Conservation (phyloP, 2,329 filamentous ascomycete species). For the Periconia macrospinosa region DNA sequence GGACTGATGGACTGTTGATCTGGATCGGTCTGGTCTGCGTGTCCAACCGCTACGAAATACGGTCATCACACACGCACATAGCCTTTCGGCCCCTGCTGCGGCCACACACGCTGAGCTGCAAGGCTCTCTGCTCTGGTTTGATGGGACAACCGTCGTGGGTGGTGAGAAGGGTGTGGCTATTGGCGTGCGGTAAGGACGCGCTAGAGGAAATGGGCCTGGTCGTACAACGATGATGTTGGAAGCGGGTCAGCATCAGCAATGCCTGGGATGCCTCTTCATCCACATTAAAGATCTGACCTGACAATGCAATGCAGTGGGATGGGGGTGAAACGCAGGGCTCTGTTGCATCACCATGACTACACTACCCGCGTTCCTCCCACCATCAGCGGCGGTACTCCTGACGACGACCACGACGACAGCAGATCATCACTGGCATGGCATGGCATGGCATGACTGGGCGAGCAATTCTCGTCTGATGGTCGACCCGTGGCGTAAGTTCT, state of each 20-base stretch:
- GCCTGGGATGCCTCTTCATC: slow-evolving; percentile 5
- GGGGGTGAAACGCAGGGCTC: slow-evolving; percentile 24
- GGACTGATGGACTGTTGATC: neutral
- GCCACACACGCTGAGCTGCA: slow-evolving; percentile 3
- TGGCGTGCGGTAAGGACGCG: neutral
- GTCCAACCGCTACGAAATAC: neutral
- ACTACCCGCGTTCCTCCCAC: slow-evolving; percentile 8
- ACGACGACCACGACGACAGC: slow-evolving; percentile 1
- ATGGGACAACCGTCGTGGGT: neutral
- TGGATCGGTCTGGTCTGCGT: neutral
- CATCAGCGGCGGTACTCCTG: neutral
- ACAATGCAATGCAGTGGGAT: slow-evolving; percentile 4
- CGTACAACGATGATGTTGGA: neutral
- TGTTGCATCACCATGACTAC: slow-evolving; percentile 20
- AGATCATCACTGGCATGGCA: too few species aligned
- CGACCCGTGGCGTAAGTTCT: neutral
- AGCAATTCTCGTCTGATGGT: too few species aligned
- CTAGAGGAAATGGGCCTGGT: neutral
- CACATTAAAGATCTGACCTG: slow-evolving; percentile 26
- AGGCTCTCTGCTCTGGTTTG: neutral
- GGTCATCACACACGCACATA: neutral
- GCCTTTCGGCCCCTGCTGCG: neutral
- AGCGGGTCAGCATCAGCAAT: neutral
- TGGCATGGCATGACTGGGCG: too few species aligned
- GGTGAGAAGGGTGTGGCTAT: neutral